Evolutionary conservation across 495 filamentous ascomycete species (phyloP), one percentile per base, ranked within the genome.

Genomic region (Aspergillus biplanus): DNA sequence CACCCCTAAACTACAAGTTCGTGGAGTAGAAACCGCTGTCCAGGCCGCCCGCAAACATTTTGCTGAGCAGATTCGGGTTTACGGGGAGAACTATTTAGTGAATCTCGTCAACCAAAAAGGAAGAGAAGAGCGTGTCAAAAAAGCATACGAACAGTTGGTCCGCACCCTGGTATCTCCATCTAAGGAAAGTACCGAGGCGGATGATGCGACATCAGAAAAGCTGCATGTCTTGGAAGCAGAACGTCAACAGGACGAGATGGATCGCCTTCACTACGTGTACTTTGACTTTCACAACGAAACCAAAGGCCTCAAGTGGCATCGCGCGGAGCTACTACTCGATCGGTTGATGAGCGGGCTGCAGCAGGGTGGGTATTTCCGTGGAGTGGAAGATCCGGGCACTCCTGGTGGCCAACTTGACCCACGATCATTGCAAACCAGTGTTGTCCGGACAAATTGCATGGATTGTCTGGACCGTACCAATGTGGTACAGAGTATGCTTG

Each of bases 201-300:
- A 85, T 62, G 67, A 78, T 12, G 69, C 73, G 31, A 88, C 89
- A 2, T 78, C 88, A 49, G 95, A 99, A 69, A 94, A 93, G 72
- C 88, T 96, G 71, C 90, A 86, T 68, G 73, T 85, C 42, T 79
- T 97, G 61, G 91, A 97, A 70, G 75, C 93, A 3, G 76, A 70
- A 31, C 71, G 82, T 59, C 82, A 75, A 56, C 76, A 83, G 52
- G 85, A 87, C 59, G 82, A 85, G 50, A 87, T 89, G 71, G 92
- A 97, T 72, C 87, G 87, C 34, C 79, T 98, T 15, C 92, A 99
- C 70, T 99, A 99, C 71, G 75, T 97, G 59, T 98, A 98, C 80
- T 98, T 99, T 67, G 96, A 99, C 79, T 98, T 93, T 74, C 95
- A 99, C 78, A 93, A 90, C 71, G 95, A 99, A 77, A 98, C 96